Base-by-base conservation (phyloP, 192 early-diverging fungal genomes). In the Coemansia guatemalensis region DNA sequence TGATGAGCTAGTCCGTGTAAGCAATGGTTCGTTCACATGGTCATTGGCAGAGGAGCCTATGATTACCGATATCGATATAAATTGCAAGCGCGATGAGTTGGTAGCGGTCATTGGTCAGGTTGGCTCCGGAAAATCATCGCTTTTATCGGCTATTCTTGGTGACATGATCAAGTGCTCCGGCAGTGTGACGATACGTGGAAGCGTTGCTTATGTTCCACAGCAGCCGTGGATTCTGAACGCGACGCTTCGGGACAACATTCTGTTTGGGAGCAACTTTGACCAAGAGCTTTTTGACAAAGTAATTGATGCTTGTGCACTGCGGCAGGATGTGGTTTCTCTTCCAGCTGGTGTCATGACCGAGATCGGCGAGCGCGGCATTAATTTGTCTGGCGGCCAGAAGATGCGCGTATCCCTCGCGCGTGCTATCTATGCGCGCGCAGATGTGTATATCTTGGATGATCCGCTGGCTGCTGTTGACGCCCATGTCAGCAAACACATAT, bases 381-480 rank as follows among this genome's bases (percentile, higher is more conserved):
- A n/a, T n/a, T n/a, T n/a, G n/a, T n/a, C n/a, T n/a, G n/a, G n/a
- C n/a, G n/a, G n/a, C n/a, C n/a, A n/a, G n/a, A n/a, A n/a, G n/a
- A n/a, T n/a, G n/a, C n/a, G n/a, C n/a, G n/a, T n/a, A n/a, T n/a
- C n/a, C n/a, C 64, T 89, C 9, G 89, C 89, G 0, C 76, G 91
- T 39, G 88, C 88, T 0, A 78, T 87, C n/a, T 90, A 89, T 55
- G 52, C 81, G 24, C 74, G 87, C 14, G 84, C 86, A 8, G 88
- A 91, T 30, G 68, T 89, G 0, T 83, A 85, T 39, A 71, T 91
- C 1, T 66, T 92, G 25, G 90, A 91, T 56, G 89, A 93, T 48
- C 87, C 88, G 14, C 74, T 90, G 41, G 75, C 88, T 29, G 88
- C 90, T 18, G 85, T 88, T 3, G 87, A 86, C 48, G 79, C 86